phyloP scores from a whole-genome alignment of 73 alveolate genomes.

The Paramecium primaurelia region DNA sequence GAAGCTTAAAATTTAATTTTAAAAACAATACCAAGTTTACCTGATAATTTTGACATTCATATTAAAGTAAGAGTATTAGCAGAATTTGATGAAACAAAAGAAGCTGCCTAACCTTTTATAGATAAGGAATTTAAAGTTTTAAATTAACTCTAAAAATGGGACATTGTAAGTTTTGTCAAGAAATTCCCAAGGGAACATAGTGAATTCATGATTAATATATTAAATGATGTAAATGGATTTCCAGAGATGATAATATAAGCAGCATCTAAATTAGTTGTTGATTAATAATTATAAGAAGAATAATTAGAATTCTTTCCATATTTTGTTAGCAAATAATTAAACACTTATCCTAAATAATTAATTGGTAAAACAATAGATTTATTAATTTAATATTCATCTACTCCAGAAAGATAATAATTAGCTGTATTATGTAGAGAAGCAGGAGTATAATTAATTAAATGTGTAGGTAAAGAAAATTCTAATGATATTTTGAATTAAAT shows the following conservation, averaged over 20 bases:
- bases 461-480: conserved; percentile 49
- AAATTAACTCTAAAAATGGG: not conserved
- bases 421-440: conserved; percentile 59
- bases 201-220: not conserved
- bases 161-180: not conserved
- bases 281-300: not conserved
- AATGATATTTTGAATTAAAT: conserved; percentile 57
- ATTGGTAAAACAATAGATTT: not conserved
- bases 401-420: conserved; percentile 9
- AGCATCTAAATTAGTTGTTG: not conserved
- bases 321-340: not conserved
- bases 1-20: conserved; percentile 19
- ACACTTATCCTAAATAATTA: not conserved
- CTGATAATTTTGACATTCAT: conserved; percentile 5
- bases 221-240: not conserved
- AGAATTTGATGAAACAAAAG: conserved; percentile 7
- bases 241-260: not conserved
- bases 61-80: not conserved
- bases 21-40: not conserved
- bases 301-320: conserved; percentile 38
- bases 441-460: conserved; percentile 53
- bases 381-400: not conserved
- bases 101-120: not conserved
- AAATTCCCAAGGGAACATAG: conserved; percentile 10
- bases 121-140: not conserved